Percentiles rank a stretch among this genome's conserved stretches.
Evolutionary conservation across 177 flowering plant genomes (phyloP).

Genomic region (Tripterygium wilfordii): DNA sequence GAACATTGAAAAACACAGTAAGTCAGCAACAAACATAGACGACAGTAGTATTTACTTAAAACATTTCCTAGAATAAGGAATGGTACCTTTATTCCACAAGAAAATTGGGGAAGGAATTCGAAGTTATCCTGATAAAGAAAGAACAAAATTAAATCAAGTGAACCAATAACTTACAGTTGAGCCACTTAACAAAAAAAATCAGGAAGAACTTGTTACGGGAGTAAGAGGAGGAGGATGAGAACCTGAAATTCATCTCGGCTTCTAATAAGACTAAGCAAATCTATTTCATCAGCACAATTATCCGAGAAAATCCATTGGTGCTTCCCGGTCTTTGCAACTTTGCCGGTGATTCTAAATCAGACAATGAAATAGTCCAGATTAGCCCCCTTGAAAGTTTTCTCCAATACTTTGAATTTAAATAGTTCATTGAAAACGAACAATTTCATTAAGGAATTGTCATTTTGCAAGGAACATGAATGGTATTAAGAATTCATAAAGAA

Average conservation of each 20-base stretch:
- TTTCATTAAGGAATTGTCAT: no score
- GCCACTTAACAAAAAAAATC: background rate
- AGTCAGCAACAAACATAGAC: background rate
- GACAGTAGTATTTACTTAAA: no score
- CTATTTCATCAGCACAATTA: slow-evolving; percentile 22
- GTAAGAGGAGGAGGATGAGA: background rate
- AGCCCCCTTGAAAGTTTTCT: no score
- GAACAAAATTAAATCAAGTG: slow-evolving; percentile 5
- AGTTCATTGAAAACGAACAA: no score
- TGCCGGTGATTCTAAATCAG: slow-evolving; percentile 51
- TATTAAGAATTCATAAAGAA: no score
- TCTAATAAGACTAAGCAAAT: slow-evolving; percentile 19
- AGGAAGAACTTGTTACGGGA: background rate
- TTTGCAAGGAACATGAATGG: no score
- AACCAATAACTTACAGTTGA: no score
- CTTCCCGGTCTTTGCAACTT: slow-evolving; percentile 56
- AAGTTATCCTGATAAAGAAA: slow-evolving; percentile 39
- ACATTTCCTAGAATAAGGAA: no score
- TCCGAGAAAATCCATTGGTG: slow-evolving; percentile 64
- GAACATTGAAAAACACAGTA: background rate
- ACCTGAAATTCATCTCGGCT: slow-evolving; percentile 45
- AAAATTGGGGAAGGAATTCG: slow-evolving; percentile 44
- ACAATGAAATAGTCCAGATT: no score
- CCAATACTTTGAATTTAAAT: no score
- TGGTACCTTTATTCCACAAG: slow-evolving; percentile 65